These are phyloP conservation scores for Dichotomocladium elegans DNA, from an alignment of 371 early-diverging fungal species.

Conservation along the genomic window DNA sequence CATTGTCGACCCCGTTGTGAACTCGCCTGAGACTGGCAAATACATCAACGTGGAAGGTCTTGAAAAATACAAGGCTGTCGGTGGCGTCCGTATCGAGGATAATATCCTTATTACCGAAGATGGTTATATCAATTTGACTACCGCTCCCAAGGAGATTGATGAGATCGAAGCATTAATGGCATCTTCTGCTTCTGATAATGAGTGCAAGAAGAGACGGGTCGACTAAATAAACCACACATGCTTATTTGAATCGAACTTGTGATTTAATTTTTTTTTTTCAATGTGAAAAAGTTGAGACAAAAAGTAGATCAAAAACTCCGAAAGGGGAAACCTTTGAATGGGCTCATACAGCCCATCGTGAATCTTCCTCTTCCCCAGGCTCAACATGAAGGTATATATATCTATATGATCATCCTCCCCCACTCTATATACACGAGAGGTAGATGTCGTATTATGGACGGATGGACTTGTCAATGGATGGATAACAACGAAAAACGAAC, in stretches of 20 bases:
- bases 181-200: background rate
- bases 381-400: too few relatives aligned
- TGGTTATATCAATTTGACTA: constrained; percentile 70
- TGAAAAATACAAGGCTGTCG: constrained; percentile 69
- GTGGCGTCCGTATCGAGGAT: constrained; percentile 94
- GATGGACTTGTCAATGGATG: too few relatives aligned
- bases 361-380: too few relatives aligned
- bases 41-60: constrained; percentile 71
- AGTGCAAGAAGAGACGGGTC: constrained; percentile 1
- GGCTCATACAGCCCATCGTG: too few relatives aligned
- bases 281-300: background rate
- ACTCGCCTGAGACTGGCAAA: constrained; percentile 51
- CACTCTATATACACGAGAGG: too few relatives aligned
- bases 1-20: constrained; percentile 53
- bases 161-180: constrained; percentile 62
- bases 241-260: too few relatives aligned
- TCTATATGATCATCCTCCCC: too few relatives aligned
- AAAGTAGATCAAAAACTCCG: background rate
- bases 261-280: too few relatives aligned
- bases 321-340: too few relatives aligned
- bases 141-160: constrained; percentile 69
- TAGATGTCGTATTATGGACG: too few relatives aligned
- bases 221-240: constrained; percentile 4
- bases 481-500: too few relatives aligned
- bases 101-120: constrained; percentile 75